These are phyloP conservation scores for Quercus parvula DNA, from an alignment of 306 rosid species.

Conservation along the genomic window DNA sequence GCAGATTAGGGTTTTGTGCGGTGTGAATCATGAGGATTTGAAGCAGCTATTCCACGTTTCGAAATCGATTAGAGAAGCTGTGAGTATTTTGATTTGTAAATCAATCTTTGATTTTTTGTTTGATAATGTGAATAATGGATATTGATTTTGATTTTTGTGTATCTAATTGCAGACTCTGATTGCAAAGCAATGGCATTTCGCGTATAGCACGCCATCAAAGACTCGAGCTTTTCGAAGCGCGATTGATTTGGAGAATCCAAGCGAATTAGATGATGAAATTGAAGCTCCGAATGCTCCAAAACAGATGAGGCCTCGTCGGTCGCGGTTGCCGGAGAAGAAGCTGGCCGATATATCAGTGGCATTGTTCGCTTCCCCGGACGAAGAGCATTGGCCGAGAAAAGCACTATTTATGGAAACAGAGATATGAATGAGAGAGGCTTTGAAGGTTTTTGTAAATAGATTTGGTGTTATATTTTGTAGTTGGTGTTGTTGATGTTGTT, in stretches of 20 bases:
- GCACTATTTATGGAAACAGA: neutral
- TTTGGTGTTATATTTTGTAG: conserved; percentile 4
- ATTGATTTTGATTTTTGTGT: conserved; percentile 12
- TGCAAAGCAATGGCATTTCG: conserved; percentile 60
- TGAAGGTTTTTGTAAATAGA: conserved; percentile 30
- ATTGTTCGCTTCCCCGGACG: conserved; percentile 38
- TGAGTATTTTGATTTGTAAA: conserved; percentile 7
- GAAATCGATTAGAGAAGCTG: conserved; percentile 55
- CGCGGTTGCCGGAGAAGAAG: conserved; percentile 29
- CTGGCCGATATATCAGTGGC: conserved; percentile 41
- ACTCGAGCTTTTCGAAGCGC: conserved; percentile 24
- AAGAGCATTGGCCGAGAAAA: conserved; percentile 27
- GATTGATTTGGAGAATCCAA: conserved; percentile 25
- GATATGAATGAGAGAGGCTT: neutral
- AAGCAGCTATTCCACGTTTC: conserved; percentile 64
- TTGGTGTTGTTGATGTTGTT: conserved; percentile 18
- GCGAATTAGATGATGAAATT: conserved; percentile 28
- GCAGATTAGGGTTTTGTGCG: conserved; percentile 56
- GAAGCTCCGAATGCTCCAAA: conserved; percentile 61
- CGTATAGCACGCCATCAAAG: conserved; percentile 65
- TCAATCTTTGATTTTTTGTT: neutral
- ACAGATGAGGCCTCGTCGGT: conserved; percentile 18
- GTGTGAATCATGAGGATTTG: conserved; percentile 77
- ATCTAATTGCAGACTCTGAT: conserved; percentile 40
- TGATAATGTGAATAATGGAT: neutral